phyloP scores from a whole-genome alignment of 192 early-diverging fungal genomes.

The Dissophora globulifera region DNA sequence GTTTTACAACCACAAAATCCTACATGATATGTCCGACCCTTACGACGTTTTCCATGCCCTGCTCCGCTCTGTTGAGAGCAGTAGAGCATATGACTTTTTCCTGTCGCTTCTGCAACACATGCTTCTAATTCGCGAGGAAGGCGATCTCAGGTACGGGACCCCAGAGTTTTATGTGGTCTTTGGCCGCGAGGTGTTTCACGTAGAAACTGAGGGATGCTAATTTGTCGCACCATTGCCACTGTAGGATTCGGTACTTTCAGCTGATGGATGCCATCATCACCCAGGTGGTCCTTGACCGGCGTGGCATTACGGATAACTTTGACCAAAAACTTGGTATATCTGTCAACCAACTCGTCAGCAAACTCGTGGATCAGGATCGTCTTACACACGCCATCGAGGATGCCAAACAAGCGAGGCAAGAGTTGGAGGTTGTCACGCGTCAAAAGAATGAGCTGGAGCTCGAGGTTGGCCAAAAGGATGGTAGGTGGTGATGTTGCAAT shows the following conservation, averaged over 20 bases:
- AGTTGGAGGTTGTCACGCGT: conserved; percentile 72
- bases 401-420: conserved; percentile 69
- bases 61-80: conserved; percentile 75
- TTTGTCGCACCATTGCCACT: background rate
- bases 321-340: conserved; percentile 70
- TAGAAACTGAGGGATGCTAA: background rate
- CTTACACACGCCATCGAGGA: conserved; percentile 72
- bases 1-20: conserved; percentile 67
- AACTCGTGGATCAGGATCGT: conserved; percentile 83
- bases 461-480: conserved; percentile 75
- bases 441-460: conserved; percentile 79
- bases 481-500: conserved; percentile 22
- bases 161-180: background rate
- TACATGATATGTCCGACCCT: conserved; percentile 75
- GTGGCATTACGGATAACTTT: conserved; percentile 67
- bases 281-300: conserved; percentile 81
- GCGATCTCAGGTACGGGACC: conserved; percentile 59
- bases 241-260: conserved; percentile 80
- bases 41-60: conserved; percentile 81
- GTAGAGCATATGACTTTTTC: conserved; percentile 76
- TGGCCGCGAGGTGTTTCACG: background rate
- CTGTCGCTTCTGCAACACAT: conserved; percentile 80
- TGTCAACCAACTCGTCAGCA: conserved; percentile 74
- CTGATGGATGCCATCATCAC: conserved; percentile 81
- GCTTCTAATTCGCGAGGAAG: conserved; percentile 76